Evolutionary conservation across 2,329 filamentous ascomycete genomes (phyloP), one percentile per base, ranked within the genome.

Genomic region (Bipolaris gigantea): DNA sequence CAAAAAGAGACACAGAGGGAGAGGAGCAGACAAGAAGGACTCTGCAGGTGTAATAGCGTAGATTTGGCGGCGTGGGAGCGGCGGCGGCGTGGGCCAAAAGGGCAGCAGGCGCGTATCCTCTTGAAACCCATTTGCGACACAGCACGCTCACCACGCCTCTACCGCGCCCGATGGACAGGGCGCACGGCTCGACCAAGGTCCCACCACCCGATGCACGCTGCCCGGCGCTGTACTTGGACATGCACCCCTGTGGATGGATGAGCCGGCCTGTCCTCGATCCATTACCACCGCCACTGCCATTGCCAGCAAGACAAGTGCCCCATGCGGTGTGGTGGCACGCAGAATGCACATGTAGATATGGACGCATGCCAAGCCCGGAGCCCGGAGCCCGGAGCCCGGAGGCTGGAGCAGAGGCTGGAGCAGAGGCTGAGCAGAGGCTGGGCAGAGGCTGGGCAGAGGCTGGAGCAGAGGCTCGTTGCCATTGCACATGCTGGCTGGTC

Each of bases 91-190:
- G 27, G 27, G 27, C 27, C 27, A 30, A 58, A 52, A 59, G 40
- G 55, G 5, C 38, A 48, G 56, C 62, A 64, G 59, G 60, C 63
- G 65, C 63, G 60, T 61, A 63, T 61, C 52, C 55, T 60, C 54
- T 58, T 67, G 63, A 67, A 67, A 67, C 64, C 55, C 16, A 60
- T 58, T 58, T 67, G 64, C 61, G 59, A 67, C 62, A 62, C 50
- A 30, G 27, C 42, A 53, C 57, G 55, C 64, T 61, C 50, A 42
- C 55, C 59, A 65, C 55, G 60, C 56, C 51, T 56, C 48, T 60
- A 40, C 54, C 36, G 42, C 34, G 55, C 56, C 58, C 65, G 64
- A 66, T 64, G 63, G 62, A 55, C 57, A 48, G 36, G n/a, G 36
- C 46, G 57, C 61, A 59, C 55, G 44, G 56, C 40, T 43, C 40